Percentiles rank a stretch among this genome's conserved stretches.
Conservation (phyloP, 2,329 filamentous ascomycete genomes). For the Amesomyces nigricolor region DNA sequence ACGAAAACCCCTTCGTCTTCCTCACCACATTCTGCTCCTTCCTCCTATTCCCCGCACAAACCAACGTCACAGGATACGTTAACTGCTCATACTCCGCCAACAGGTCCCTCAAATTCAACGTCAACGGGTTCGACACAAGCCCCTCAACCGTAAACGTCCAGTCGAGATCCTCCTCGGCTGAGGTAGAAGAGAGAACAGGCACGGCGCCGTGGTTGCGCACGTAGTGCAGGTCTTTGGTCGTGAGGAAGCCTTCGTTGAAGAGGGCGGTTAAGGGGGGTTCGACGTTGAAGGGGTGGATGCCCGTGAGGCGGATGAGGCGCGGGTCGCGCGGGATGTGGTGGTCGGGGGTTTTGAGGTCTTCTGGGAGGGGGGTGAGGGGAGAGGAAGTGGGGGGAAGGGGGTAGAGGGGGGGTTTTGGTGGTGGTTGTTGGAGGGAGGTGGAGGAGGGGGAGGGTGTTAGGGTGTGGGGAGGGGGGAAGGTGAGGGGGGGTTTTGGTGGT, state of each 20-base stretch:
- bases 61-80: constrained; percentile 80
- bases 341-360: constrained; percentile 81
- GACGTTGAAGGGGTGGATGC: constrained; percentile 85
- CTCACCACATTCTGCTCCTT: constrained; percentile 90
- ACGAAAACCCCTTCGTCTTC: constrained; percentile 91
- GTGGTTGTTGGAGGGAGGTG: constrained; percentile 16
- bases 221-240: constrained; percentile 82
- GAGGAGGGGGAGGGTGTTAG: constrained; percentile 57
- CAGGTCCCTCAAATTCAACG: constrained; percentile 65
- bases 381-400: constrained; percentile 63
- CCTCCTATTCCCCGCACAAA: constrained; percentile 84
- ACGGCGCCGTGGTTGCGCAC: constrained; percentile 87
- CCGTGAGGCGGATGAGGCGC: constrained; percentile 78
- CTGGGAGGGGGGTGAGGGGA: constrained; percentile 58
- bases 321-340: constrained; percentile 73
- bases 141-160: constrained; percentile 85
- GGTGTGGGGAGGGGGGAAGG: constrained; percentile 65
- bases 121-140: constrained; percentile 71
- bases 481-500: constrained; percentile 14
- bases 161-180: constrained; percentile 52
- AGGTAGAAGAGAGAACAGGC: constrained; percentile 63
- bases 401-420: constrained; percentile 35
- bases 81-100: constrained; percentile 71
- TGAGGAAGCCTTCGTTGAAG: constrained; percentile 77
- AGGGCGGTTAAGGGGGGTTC: constrained; percentile 76